Percentiles rank a stretch among this genome's conserved stretches.
Evolutionary conservation across 306 rosid genomes (phyloP).

Genomic region (Prunus dulcis): DNA sequence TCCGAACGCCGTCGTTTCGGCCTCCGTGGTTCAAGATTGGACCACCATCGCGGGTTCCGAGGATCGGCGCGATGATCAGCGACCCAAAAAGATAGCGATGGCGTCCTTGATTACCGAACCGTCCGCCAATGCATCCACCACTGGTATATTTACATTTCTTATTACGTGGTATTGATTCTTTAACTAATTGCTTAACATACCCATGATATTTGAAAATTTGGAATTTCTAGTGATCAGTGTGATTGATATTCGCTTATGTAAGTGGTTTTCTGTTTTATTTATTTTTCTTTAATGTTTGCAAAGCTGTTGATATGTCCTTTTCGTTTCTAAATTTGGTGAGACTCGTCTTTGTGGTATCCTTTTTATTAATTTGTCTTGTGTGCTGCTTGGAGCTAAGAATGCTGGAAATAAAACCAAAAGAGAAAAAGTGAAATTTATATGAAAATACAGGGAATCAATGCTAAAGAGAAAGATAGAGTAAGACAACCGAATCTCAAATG

Average conservation of each 20-base stretch:
- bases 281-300: neutral
- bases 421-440: neutral
- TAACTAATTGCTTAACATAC: neutral
- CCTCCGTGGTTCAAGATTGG: conserved; percentile 53
- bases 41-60: conserved; percentile 16
- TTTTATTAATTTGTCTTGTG: neutral
- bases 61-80: conserved; percentile 45
- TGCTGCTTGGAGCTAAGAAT: neutral
- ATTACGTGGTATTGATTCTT: neutral
- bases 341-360: neutral
- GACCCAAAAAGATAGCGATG: conserved; percentile 42
- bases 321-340: neutral
- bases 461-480: neutral
- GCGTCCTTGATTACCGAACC: conserved; percentile 58
- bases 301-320: neutral
- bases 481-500: neutral
- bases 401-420: neutral
- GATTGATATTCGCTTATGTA: neutral
- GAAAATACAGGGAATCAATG: neutral
- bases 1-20: conserved; percentile 26
- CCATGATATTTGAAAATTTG: neutral
- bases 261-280: neutral
- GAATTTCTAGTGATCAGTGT: neutral
- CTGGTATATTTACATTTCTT: conserved; percentile 36
- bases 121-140: conserved; percentile 52